Percentiles rank a stretch among this genome's conserved stretches.
phyloP scores from a whole-genome alignment of 1,139 yeast species.

The Blastobotrys serpentis region DNA sequence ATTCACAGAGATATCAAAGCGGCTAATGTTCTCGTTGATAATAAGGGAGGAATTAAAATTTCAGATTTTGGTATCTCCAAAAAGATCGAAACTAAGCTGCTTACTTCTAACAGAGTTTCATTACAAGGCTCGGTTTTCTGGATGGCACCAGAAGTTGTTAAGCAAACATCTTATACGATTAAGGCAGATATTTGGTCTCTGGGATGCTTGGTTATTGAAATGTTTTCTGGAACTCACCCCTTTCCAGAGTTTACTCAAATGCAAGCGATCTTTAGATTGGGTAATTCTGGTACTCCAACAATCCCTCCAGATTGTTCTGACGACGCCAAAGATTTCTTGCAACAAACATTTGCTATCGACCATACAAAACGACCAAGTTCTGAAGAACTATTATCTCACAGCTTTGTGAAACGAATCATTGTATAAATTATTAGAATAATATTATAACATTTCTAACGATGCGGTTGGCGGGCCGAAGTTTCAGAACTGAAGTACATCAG shows the following conservation, averaged over 20 bases:
- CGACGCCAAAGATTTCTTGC: constrained; percentile 66
- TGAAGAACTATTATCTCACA: constrained; percentile 60
- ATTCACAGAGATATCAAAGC: constrained; percentile 93
- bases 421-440: too few relatives aligned
- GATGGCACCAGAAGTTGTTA: constrained; percentile 99
- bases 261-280: constrained; percentile 94
- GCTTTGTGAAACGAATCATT: constrained; percentile 35
- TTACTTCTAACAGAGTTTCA: constrained; percentile 65
- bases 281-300: constrained; percentile 73
- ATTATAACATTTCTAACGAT: too few relatives aligned
- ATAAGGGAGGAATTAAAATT: constrained; percentile 86
- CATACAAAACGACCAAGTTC: constrained; percentile 74
- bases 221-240: constrained; percentile 94
- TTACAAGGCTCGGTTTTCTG: constrained; percentile 93
- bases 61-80: constrained; percentile 94
- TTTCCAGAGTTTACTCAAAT: constrained; percentile 91
- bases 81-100: constrained; percentile 49
- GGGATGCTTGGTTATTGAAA: constrained; percentile 86
- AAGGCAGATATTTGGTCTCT: constrained; percentile 96
- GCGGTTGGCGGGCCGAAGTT: too few relatives aligned
- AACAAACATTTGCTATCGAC: constrained; percentile 70
- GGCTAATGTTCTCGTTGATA: constrained; percentile 85
- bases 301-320: constrained; percentile 75
- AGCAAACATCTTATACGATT: constrained; percentile 82
- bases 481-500: too few relatives aligned